phyloP scores from a whole-genome alignment of 192 early-diverging fungal genomes.

The Mortierella claussenii region DNA sequence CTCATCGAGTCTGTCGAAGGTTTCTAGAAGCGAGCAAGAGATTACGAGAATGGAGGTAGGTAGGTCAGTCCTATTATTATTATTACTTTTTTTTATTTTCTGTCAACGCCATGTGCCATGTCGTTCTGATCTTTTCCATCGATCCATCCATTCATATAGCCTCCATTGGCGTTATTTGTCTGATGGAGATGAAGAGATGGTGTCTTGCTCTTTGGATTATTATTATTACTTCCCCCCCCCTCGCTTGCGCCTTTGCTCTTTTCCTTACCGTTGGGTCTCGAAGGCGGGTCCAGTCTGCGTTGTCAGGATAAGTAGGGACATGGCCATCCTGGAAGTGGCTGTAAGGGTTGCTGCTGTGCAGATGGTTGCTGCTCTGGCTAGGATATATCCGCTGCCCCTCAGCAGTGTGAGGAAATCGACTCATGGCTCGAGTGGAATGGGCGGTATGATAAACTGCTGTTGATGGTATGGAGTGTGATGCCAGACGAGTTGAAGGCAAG shows the following conservation, averaged over 20 bases:
- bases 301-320: slow-evolving; percentile 9
- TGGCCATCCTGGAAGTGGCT: slow-evolving; percentile 43
- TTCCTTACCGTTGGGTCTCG: slow-evolving; percentile 38
- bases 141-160: background rate
- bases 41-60: background rate
- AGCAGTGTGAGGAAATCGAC: background rate
- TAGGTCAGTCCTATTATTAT: background rate
- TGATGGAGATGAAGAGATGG: too few relatives aligned
- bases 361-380: background rate
- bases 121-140: background rate
- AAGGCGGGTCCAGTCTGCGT: slow-evolving; percentile 25
- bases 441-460: background rate
- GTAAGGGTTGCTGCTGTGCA: background rate
- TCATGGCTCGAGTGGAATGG: background rate
- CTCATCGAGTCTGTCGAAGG: slow-evolving; percentile 19
- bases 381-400: background rate
- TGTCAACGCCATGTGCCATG: too few relatives aligned
- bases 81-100: slow-evolving; percentile 12
- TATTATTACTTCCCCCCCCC: too few relatives aligned
- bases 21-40: slow-evolving; percentile 5
- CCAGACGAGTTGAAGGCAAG: background rate
- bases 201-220: too few relatives aligned
- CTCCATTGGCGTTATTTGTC: too few relatives aligned
- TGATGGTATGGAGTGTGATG: too few relatives aligned
- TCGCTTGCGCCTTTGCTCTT: too few relatives aligned